Percentiles rank a stretch among this genome's conserved stretches.
These are phyloP conservation scores for Acephala macrosclerotiorum DNA, from an alignment of 2,329 filamentous ascomycete genomes.

Conservation along the genomic window DNA sequence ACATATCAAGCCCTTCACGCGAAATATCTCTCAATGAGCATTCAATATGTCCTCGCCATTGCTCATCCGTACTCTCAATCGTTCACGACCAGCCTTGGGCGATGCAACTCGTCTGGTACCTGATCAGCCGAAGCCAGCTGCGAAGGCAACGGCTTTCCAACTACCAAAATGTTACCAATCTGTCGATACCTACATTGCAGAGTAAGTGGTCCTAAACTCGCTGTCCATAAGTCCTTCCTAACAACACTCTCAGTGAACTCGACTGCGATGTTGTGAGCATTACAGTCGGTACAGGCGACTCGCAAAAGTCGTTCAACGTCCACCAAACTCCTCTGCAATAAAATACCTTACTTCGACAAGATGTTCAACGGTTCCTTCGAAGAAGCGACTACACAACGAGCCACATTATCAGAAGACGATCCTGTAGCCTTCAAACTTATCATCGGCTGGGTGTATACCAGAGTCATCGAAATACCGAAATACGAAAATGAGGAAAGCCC, in stretches of 20 bases:
- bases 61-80: too few relatives aligned
- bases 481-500: background rate
- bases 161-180: background rate
- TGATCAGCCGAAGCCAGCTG: too few relatives aligned
- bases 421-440: conserved; percentile 4
- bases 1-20: too few relatives aligned
- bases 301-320: conserved; percentile 5
- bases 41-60: too few relatives aligned
- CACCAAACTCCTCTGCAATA: conserved; percentile 8
- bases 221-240: background rate
- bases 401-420: conserved; percentile 7
- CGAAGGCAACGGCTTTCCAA: too few relatives aligned
- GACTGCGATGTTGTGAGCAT: conserved; percentile 6
- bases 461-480: background rate
- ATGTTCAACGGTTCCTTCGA: conserved; percentile 17
- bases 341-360: conserved; percentile 3
- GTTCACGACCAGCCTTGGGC: too few relatives aligned
- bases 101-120: too few relatives aligned
- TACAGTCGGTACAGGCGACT: background rate
- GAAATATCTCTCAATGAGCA: too few relatives aligned
- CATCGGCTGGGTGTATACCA: conserved; percentile 7
- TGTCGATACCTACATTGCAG: background rate
- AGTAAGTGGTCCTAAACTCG: background rate
- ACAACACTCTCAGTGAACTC: background rate
- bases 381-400: conserved; percentile 2